Evolutionary conservation across 805 yeast species (phyloP).

Genomic region (Candida suzukii): DNA sequence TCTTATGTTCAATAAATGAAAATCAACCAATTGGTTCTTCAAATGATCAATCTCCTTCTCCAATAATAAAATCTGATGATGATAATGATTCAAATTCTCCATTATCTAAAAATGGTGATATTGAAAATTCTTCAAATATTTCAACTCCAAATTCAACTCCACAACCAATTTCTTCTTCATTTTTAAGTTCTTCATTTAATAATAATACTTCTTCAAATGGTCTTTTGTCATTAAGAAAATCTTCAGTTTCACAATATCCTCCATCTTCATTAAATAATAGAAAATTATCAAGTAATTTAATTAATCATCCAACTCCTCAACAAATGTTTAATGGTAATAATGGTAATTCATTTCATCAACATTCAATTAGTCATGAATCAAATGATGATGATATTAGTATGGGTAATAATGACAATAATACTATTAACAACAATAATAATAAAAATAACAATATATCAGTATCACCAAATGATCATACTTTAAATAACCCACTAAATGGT

Average conservation of each 20-base stretch:
- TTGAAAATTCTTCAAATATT: too few species aligned
- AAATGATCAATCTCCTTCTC: conserved; percentile 1
- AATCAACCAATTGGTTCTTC: background rate
- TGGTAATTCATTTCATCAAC: too few species aligned
- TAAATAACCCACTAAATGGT: background rate
- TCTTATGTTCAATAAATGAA: conserved; percentile 33
- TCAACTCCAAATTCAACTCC: conserved; percentile 6
- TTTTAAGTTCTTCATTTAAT: conserved; percentile 5
- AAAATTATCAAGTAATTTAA: background rate
- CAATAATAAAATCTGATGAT: background rate
- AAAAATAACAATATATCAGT: too few species aligned
- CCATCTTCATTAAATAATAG: conserved; percentile 22
- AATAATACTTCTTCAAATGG: background rate
- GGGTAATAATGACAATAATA: too few species aligned
- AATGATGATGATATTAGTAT: background rate
- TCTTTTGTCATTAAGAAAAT: conserved; percentile 24
- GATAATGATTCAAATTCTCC: too few species aligned
- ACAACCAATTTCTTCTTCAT: conserved; percentile 6
- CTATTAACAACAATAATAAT: too few species aligned
- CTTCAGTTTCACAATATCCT: conserved; percentile 39
- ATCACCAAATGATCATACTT: conserved; percentile 1
- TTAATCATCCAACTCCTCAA: conserved; percentile 7
- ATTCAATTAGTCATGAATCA: background rate
- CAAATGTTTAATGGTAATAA: background rate
- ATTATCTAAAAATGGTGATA: conserved; percentile 13